phyloP scores from a whole-genome alignment of 192 early-diverging fungal species.

The Coemansia sp. region DNA sequence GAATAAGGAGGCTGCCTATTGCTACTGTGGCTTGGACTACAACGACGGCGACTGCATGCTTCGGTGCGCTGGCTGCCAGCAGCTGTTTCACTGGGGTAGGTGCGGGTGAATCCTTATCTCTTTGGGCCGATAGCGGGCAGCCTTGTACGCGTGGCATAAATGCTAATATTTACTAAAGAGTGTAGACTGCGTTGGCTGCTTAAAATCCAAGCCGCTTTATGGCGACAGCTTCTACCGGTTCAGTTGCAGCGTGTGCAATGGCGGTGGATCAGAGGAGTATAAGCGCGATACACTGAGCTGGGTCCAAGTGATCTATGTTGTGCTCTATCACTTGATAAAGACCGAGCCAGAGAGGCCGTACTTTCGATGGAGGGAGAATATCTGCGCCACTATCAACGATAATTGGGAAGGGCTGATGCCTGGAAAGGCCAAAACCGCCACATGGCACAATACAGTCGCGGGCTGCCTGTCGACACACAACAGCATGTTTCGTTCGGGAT shows the following conservation, averaged over 20 bases:
- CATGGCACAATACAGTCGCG: constrained; percentile 86
- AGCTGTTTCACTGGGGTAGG: constrained; percentile 75
- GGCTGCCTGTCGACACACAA: constrained; percentile 79
- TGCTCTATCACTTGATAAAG: constrained; percentile 70
- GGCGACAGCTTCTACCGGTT: constrained; percentile 79
- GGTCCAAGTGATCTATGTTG: constrained; percentile 68
- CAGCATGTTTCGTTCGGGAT: constrained; percentile 70
- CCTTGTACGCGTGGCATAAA: not conserved
- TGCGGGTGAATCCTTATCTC: not conserved
- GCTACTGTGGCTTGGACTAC: constrained; percentile 75
- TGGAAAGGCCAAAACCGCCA: constrained; percentile 66
- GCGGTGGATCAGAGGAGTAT: constrained; percentile 60
- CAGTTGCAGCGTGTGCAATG: constrained; percentile 70
- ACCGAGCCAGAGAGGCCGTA: constrained; percentile 62
- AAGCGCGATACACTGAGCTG: constrained; percentile 70
- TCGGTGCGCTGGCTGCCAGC: constrained; percentile 62
- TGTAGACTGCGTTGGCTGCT: constrained; percentile 63
- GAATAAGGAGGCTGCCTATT: constrained; percentile 70
- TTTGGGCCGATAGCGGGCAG: not conserved
- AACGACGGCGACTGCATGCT: constrained; percentile 63
- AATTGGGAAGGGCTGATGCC: constrained; percentile 74
- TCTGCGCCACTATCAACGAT: constrained; percentile 72
- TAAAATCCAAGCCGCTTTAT: constrained; percentile 58
- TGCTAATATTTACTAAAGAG: not conserved
- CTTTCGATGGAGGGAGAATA: constrained; percentile 78